Evolutionary conservation across 768 basidiomycete genomes (phyloP), one percentile per base, ranked within the genome.

Genomic region (Pisolithus microcarpus): DNA sequence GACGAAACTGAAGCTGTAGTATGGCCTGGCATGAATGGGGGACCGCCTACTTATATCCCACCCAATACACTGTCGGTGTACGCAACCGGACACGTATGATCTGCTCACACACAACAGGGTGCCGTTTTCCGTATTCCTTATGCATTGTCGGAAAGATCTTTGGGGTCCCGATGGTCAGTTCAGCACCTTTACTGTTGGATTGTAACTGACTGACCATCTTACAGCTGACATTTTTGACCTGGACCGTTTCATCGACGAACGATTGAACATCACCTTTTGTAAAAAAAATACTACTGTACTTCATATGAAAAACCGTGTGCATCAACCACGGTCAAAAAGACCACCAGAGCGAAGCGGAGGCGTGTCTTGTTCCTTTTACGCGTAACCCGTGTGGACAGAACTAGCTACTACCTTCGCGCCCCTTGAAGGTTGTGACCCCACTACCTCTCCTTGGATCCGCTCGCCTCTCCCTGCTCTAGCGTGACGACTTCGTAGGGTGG

Each of bases 201-300:
- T 10, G 11, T 5, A 13, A 28, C 18, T 34, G 36, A n/a, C 16
- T 23, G 42, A 19, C 43, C 31, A 6, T 7, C 8, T 36, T 34
- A 26, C 38, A 65, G 64, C 63, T 31, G 56, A 63, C 16, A 56
- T 70, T 44, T 85, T 84, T 55, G 82, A 85, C 57, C 84, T 82
- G 0, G 80, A 84, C 56, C 72, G 84, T 13, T 86, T 81, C 71
- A 61, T 84, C 43, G 83, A 86, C 50, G 72, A 74, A 10, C 70
- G 84, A 30, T 56, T 79, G 7, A 61, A 59, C n/a, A n/a, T n/a
- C n/a, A n/a, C n/a, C n/a, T n/a, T n/a, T n/a, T n/a, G n/a, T n/a
- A n/a, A n/a, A n/a, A n/a, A n/a, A n/a, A n/a, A n/a, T n/a, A n/a
- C n/a, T n/a, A n/a, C n/a, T n/a, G n/a, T n/a, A n/a, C n/a, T n/a